Evolutionary conservation across 2,329 filamentous ascomycete genomes (phyloP), one percentile per base, ranked within the genome.

Genomic region (Rhinocladiella similis): DNA sequence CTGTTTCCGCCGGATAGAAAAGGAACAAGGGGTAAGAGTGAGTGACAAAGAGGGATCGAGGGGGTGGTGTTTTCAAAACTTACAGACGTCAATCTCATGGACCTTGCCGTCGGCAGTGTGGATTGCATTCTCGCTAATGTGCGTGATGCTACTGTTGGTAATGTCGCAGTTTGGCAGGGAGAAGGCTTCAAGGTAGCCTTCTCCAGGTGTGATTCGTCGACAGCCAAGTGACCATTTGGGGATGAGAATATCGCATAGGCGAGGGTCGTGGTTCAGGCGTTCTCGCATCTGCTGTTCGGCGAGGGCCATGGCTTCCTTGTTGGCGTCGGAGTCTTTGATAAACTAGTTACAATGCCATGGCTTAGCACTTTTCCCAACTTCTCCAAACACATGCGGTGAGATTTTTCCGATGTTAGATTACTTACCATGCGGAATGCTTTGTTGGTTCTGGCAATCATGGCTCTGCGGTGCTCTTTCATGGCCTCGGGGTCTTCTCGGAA

Each of bases 81-180:
- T 42, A 42, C 39, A 42, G 1, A 60, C 54, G 59, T 73, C 70
- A 3, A 72, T 50, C 16, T 70, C 63, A 27, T 67, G 59, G 3
- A 65, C 25, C 2, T 43, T 60, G 10, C 70, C 69, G 36, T 72
- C 59, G 4, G 35, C 51, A 12, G 70, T 65, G n/a, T 57, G 54
- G 13, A 75, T 59, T 1, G 67, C 65, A 43, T 69, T 74, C 3
- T 63, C 66, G 72, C 75, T 66, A 16, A 72, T 54, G 25, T 57
- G 56, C 0, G 53, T 50, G 29, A 73, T 72, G 5, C 67, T 65
- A 13, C 62, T 66, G 3, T 50, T 47, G 27, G 66, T 65, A 3
- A 69, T 51, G 12, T 63, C 48, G 2, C 72, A 72, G 58, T 54
- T 74, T 42, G 49, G 70, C 35, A 54, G 54, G 54, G 27, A 62